A percentile compares a stretch with the other conserved stretches of the same genome.
phyloP scores from a whole-genome alignment of 1,284 basidiomycete genomes.

The Ceratobasidium sp. region DNA sequence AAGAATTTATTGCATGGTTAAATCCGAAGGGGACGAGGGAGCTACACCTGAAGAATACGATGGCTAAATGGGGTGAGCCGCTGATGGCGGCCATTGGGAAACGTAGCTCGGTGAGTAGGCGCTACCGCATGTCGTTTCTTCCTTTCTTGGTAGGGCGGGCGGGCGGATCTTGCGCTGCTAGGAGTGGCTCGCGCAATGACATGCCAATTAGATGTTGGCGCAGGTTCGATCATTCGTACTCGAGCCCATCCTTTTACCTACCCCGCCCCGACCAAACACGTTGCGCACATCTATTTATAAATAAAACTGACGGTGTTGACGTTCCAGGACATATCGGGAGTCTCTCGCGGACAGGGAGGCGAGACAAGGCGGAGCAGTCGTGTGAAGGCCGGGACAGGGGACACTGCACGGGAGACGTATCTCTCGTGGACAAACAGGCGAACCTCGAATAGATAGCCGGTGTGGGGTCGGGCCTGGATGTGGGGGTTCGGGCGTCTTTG shows the following conservation, averaged over 20 bases:
- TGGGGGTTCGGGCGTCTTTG: not conserved
- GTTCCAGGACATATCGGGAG: constrained; percentile 29
- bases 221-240: no score
- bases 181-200: not conserved
- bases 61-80: constrained; percentile 88
- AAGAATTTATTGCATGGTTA: constrained; percentile 87
- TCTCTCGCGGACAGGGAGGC: constrained; percentile 27
- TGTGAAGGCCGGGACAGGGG: constrained; percentile 66
- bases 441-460: constrained; percentile 32
- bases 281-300: not conserved
- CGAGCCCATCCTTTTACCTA: no score
- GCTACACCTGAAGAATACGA: constrained; percentile 77
- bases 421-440: constrained; percentile 78
- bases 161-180: constrained; percentile 26
- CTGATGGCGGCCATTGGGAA: constrained; percentile 84
- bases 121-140: constrained; percentile 11
- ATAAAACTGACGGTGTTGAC: constrained; percentile 31
- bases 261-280: no score
- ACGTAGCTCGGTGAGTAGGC: constrained; percentile 69
- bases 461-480: not conserved
- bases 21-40: constrained; percentile 92
- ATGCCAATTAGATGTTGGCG: no score
- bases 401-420: constrained; percentile 74
- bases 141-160: not conserved
- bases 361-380: constrained; percentile 76